These are phyloP conservation scores for Eutrema heterophyllum DNA, from an alignment of 345 rosid genomes.

Conservation along the genomic window DNA sequence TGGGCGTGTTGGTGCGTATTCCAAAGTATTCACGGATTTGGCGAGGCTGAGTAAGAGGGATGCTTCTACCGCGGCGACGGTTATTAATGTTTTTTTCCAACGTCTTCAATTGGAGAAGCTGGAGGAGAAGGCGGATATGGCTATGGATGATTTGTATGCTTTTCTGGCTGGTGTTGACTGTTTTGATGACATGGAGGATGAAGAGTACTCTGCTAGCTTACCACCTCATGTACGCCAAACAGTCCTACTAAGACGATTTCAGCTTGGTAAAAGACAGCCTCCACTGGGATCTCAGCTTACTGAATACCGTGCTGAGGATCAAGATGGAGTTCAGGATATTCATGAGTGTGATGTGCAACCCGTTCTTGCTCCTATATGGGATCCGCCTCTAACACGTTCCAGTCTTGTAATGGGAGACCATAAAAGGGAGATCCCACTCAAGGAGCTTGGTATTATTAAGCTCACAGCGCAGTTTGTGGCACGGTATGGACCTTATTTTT, in stretches of 20 bases:
- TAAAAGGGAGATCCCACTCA: background rate
- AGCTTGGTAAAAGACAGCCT: no score
- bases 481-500: background rate
- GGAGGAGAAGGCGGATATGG: no score
- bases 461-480: background rate
- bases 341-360: no score
- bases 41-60: constrained; percentile 41
- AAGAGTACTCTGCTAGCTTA: constrained; percentile 27
- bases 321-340: background rate
- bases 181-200: constrained; percentile 71
- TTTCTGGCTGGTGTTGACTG: constrained; percentile 58
- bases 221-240: constrained; percentile 40
- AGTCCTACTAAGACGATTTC: no score
- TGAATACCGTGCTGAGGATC: background rate
- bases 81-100: constrained; percentile 56
- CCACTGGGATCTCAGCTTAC: background rate
- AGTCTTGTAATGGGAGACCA: no score
- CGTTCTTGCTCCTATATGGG: no score
- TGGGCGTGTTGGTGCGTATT: constrained; percentile 55
- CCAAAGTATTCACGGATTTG: constrained; percentile 56
- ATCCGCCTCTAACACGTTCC: no score
- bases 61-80: background rate
- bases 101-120: constrained; percentile 42
- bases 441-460: background rate
- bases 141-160: constrained; percentile 65